Conservation (phyloP, 805 yeast genomes). For the Novakomyces olei region DNA sequence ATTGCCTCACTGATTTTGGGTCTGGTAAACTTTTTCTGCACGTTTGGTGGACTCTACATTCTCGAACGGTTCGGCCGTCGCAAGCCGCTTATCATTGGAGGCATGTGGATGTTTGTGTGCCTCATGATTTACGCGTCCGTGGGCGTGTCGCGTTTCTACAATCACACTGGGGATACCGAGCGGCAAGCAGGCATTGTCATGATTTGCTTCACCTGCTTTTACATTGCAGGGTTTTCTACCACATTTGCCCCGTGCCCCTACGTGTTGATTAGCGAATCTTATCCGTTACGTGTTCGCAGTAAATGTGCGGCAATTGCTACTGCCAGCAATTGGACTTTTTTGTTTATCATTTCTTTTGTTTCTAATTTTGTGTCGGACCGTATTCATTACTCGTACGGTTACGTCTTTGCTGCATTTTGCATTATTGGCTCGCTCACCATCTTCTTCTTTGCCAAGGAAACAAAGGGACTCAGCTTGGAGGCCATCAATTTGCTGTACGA, state of each 20-base stretch:
- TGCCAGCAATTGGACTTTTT: conserved; percentile 23
- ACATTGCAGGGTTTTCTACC: conserved; percentile 29
- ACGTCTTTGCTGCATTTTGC: conserved; percentile 31
- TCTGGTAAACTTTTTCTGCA: conserved; percentile 29
- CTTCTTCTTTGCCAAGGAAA: conserved; percentile 42
- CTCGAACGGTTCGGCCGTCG: conserved; percentile 34
- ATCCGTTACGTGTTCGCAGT: conserved; percentile 23
- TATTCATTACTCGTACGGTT: conserved; percentile 48
- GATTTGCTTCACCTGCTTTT: conserved; percentile 32
- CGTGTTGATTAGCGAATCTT: conserved; percentile 26
- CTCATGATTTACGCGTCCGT: conserved; percentile 29
- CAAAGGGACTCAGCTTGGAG: conserved; percentile 33
- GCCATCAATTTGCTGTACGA: conserved; percentile 31
- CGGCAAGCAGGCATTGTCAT: conserved; percentile 23
- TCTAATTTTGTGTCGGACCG: conserved; percentile 43
- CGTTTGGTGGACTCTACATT: conserved; percentile 26
- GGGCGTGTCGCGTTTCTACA: conserved; percentile 22
- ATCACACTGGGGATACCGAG: conserved; percentile 15
- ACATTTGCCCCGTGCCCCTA: conserved; percentile 37
- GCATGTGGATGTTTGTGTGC: conserved; percentile 28
- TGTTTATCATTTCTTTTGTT: conserved; percentile 40
- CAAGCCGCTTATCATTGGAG: conserved; percentile 24
- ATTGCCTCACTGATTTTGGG: conserved; percentile 33
- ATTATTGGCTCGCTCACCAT: conserved; percentile 31
- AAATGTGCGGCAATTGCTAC: conserved; percentile 12